Base-by-base conservation (phyloP, 1,139 yeast genomes). In the Candida sp. region DNA sequence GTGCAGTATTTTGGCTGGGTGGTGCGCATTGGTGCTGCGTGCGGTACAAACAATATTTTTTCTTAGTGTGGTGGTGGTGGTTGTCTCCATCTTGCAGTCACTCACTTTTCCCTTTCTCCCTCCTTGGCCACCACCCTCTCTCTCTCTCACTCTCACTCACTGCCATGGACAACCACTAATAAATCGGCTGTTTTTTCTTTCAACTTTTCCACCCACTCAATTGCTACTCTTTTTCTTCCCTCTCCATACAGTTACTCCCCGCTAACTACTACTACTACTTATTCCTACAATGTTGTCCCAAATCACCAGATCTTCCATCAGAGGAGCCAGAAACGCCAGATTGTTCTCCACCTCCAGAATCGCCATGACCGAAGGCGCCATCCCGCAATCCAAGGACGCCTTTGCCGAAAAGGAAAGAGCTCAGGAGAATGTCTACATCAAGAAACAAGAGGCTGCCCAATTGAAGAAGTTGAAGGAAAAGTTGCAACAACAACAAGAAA, bases 371-470 rank as follows among this genome's bases (percentile, higher is more conserved):
- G 75, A 71, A 48, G 67, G 67, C 46, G 63, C 72, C 47, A 60
- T 62, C 45, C 53, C 58, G 54, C 61, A 61, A 44, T 64, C 63
- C 46, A 63, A 63, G 50, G 70, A 72, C 58, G 61, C 75, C 32
- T 76, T 77, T 63, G 59, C 67, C 56, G 80, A 77, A 53, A 75
- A 72, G 62, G 81, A 77, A 68, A 73, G 63, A 55, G 81, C 81
- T 49, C 72, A 74, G 60, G 82, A 77, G 64, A 67, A 64, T 54
- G 71, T 69, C 47, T 77, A 76, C 68, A 65, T 77, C 56, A 77
- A 67, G 63, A 72, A 76, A 64, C 81, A 76, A 58, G 81, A 77
- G 68, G 73, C 75, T 50, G 81, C 77, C 63, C 81, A 77, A 70
- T 77, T 77, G 68, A 73, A 70, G 63, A 70, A 69, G 48, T 77